These are phyloP conservation scores for Gastrolobium bilobum DNA, from an alignment of 306 rosid genomes.

Conservation along the genomic window DNA sequence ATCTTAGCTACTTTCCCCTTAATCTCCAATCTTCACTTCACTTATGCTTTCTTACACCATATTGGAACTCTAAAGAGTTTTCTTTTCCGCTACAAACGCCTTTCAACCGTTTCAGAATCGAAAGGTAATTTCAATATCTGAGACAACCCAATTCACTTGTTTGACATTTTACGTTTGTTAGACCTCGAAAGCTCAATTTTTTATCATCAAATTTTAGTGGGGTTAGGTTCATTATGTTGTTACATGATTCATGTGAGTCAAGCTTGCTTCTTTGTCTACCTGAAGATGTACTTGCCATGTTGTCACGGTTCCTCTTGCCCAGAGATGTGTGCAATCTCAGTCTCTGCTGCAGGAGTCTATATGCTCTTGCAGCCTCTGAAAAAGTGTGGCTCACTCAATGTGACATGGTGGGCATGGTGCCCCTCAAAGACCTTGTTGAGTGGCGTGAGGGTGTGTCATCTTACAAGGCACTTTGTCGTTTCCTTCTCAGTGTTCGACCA, in stretches of 20 bases:
- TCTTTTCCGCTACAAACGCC: conserved; percentile 26
- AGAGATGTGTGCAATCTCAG: conserved; percentile 74
- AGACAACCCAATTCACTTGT: conserved; percentile 43
- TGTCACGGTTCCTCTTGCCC: conserved; percentile 66
- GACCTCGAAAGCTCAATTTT: conserved; percentile 8
- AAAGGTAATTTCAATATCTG: neutral
- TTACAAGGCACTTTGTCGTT: conserved; percentile 80
- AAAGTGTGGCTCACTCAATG: conserved; percentile 82
- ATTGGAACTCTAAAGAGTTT: neutral
- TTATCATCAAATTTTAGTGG: conserved; percentile 7
- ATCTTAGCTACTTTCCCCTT: neutral
- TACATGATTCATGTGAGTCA: conserved; percentile 60
- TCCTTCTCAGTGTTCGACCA: conserved; percentile 62
- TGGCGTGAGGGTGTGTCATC: conserved; percentile 76
- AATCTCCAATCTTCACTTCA: neutral
- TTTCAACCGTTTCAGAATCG: conserved; percentile 1
- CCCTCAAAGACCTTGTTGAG: conserved; percentile 60
- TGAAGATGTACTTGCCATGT: conserved; percentile 65
- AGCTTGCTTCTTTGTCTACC: conserved; percentile 66
- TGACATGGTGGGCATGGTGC: conserved; percentile 59
- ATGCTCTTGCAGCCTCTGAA: conserved; percentile 59
- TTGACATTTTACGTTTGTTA: neutral
- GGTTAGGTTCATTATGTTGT: conserved; percentile 44
- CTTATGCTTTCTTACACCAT: neutral
- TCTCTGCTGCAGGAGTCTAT: conserved; percentile 67